Base-by-base conservation (phyloP, 1,284 basidiomycete genomes). In the Sporisorium reilianum region DNA sequence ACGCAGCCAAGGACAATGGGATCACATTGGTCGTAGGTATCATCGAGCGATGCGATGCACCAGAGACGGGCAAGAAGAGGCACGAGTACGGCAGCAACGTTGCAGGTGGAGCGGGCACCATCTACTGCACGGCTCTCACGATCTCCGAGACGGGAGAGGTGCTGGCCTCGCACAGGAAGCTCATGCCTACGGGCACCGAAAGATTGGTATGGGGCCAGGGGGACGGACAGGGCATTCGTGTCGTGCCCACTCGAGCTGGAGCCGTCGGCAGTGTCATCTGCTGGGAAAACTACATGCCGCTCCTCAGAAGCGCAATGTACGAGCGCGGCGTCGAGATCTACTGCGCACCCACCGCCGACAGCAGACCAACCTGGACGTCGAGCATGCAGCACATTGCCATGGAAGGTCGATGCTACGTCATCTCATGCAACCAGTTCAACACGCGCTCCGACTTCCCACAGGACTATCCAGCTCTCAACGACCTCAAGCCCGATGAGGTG, bases 341-440 rank as follows among this genome's bases (percentile, higher is more conserved):
- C 80, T 90, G 89, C 78, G 90, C 89, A 0, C 90, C 90, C 0
- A 91, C 90, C 1, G 91, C 92, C 26, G 92, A 93, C 78, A 87
- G 88, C 3, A 87, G 91, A 12, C 87, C 88, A 1, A 87, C 86
- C 1, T 92, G 91, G 91, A 87, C 88, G 65, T 86, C 87, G 58
- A 88, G 89, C 1, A 91, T 92, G 90, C 85, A 87, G 54, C 91
- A 92, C 79, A 91, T 93, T 54, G 91, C 91, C 1, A 86, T 90
- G 54, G 91, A 93, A 84, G 92, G 91, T 2, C 88, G 91, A 25
- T 91, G 90, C 85, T 92, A 91, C 81, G 92, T 92, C 42, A 85
- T 91, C 26, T 88, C 89, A 18, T 89, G 88, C 18, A 91, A 89
- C 80, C 91, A 91, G 79, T 80, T 76, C 67, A 78, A 67, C 62